Evolutionary conservation across 805 yeast species (phyloP).

Genomic region (Wickerhamomyces subpelliculosus): DNA sequence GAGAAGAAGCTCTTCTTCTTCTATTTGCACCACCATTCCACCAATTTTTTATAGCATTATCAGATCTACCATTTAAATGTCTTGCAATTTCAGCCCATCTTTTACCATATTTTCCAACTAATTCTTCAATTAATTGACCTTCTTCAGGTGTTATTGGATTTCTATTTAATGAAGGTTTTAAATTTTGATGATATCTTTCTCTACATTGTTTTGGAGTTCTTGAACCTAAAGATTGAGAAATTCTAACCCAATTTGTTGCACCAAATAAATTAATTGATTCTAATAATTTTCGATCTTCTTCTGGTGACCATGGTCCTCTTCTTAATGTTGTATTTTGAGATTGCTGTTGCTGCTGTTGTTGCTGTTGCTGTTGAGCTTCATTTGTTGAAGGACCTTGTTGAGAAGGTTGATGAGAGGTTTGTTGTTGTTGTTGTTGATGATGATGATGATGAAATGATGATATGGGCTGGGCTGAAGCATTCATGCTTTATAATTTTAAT

Average conservation of each 20-base stretch:
- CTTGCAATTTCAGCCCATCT: conserved; percentile 93
- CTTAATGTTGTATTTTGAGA: conserved; percentile 21
- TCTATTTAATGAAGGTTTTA: conserved; percentile 77
- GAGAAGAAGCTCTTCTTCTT: conserved; percentile 48
- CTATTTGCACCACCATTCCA: conserved; percentile 94
- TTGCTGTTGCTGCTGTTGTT: conserved; percentile 1
- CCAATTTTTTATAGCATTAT: conserved; percentile 91
- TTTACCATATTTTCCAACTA: conserved; percentile 76
- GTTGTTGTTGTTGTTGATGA: conserved; percentile 10
- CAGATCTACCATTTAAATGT: conserved; percentile 81
- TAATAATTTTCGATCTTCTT: conserved; percentile 69
- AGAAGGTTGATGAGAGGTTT: not conserved
- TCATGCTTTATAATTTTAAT: too few species aligned
- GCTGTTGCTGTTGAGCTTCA: not conserved
- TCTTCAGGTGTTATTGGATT: conserved; percentile 81
- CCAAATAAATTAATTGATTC: conserved; percentile 66
- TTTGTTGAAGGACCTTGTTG: too few species aligned
- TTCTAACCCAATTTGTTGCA: conserved; percentile 85
- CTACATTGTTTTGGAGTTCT: conserved; percentile 90
- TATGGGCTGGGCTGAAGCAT: conserved; percentile 1
- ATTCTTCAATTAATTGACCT: conserved; percentile 71
- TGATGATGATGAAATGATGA: conserved; percentile 6
- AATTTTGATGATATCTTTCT: conserved; percentile 85
- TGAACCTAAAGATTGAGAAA: conserved; percentile 63
- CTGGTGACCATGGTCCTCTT: conserved; percentile 88